Evolutionary conservation across 371 early-diverging fungal genomes (phyloP), one percentile per base, ranked within the genome.

Genomic region (Mortierella sp.): DNA sequence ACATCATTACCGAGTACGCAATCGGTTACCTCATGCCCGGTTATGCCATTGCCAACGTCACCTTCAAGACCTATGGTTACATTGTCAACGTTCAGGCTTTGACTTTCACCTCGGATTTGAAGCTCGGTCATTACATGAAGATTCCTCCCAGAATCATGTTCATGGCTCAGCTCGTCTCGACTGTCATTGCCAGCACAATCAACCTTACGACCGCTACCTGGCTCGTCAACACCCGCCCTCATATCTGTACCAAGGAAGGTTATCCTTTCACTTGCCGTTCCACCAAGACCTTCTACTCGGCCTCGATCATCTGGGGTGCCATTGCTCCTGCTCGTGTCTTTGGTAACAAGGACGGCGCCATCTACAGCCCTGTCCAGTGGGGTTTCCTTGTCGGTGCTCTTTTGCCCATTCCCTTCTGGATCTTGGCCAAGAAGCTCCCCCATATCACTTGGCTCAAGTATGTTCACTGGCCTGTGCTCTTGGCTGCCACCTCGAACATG

Each of bases 271-370:
- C 85, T 2, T 86, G 87, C 70, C 84, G 83, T 60, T 81, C 80
- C 50, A 82, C 83, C 21, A 56, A 64, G 3, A 72, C 77, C 19
- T 80, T 84, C 61, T 70, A 82, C 64, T 74, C 70, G 23, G 77
- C 84, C 45, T 70, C 82, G 7, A 72, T 84, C 45, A 70, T 81
- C 21, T 70, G 90, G 93, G 93, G 93, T 26, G 85, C 90, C 3
- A 85, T 94, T 26, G 92, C 90, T 6, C 93, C 94, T 3, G 62
- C 80, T 14, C 83, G 82, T 43, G 88, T 91, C 85, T 94, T 92
- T 81, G 92, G 92, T 18, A 75, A 76, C 21, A 81, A 67, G 9
- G 74, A 74, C 44, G 25, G 45, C 4, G 86, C 88, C 5, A 64
- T 80, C 3, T 94, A 94, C 83, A 84, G 85, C 29, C 69, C 85